Percentiles rank a stretch among this genome's conserved stretches.
Evolutionary conservation across 176 grass and related monocot genomes (phyloP).

Genomic region (Aechmea fasciata): DNA sequence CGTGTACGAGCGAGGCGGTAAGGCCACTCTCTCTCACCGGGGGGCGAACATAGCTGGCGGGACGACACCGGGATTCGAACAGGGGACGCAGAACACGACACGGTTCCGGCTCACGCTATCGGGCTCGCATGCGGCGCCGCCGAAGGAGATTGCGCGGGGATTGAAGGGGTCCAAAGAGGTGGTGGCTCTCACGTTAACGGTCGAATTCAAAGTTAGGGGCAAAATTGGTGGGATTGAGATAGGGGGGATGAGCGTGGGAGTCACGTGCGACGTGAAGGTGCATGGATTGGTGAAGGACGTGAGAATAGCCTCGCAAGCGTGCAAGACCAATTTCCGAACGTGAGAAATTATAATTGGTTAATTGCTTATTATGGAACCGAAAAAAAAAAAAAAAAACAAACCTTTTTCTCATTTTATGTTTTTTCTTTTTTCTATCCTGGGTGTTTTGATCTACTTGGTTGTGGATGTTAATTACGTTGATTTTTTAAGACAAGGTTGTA

Average conservation of each 20-base stretch:
- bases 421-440: too few species aligned
- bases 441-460: too few species aligned
- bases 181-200: conserved; percentile 22
- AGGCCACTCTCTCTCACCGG: conserved; percentile 16
- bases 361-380: too few species aligned
- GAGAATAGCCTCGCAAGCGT: conserved; percentile 36
- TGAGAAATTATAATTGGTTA: conserved; percentile 12
- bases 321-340: conserved; percentile 36
- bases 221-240: conserved; percentile 46
- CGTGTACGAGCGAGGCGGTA: conserved; percentile 32
- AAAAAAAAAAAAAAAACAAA: too few species aligned
- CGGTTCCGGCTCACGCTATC: conserved; percentile 33
- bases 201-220: conserved; percentile 30
- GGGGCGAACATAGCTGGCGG: conserved; percentile 27
- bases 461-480: too few species aligned
- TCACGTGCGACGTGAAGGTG: conserved; percentile 29
- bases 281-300: conserved; percentile 40
- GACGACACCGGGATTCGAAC: conserved; percentile 22
- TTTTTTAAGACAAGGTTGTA: too few species aligned
- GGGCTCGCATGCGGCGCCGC: conserved; percentile 10
- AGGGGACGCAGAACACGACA: conserved; percentile 39
- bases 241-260: conserved; percentile 22
- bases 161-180: conserved; percentile 27
- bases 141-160: conserved; percentile 29
- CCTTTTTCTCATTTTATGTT: too few species aligned